Evolutionary conservation across 345 rosid genomes (phyloP).

Genomic region (Heritiera fomes): DNA sequence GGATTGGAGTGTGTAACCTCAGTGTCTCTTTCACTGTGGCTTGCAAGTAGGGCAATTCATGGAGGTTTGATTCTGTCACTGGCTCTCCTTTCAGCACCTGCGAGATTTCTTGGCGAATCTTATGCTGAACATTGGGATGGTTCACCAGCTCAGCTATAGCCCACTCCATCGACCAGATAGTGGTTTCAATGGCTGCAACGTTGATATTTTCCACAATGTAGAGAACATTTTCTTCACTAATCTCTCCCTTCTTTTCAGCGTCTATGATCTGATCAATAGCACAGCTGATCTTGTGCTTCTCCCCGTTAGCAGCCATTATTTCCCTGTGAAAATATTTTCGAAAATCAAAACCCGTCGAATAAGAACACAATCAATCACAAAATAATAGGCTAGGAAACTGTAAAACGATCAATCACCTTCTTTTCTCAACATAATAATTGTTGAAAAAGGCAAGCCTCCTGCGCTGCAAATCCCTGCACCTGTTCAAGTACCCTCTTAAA

Average conservation of each 20-base stretch:
- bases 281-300: slow-evolving; percentile 49
- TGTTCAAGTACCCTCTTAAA: slow-evolving; percentile 60
- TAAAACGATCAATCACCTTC: slow-evolving; percentile 31
- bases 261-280: slow-evolving; percentile 63
- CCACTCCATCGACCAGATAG: slow-evolving; percentile 77
- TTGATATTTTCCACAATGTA: slow-evolving; percentile 72
- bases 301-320: slow-evolving; percentile 48
- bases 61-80: slow-evolving; percentile 47
- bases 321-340: slow-evolving; percentile 28
- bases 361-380: background rate
- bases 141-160: slow-evolving; percentile 66
- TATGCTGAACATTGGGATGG: slow-evolving; percentile 50
- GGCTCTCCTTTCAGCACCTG: slow-evolving; percentile 34
- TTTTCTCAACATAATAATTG: slow-evolving; percentile 41
- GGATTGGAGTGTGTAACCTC: slow-evolving; percentile 61
- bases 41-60: slow-evolving; percentile 49
- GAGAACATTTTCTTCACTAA: slow-evolving; percentile 57
- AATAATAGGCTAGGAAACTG: background rate
- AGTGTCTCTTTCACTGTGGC: slow-evolving; percentile 60
- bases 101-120: slow-evolving; percentile 49
- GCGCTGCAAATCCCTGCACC: slow-evolving; percentile 57
- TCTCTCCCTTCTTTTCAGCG: slow-evolving; percentile 60
- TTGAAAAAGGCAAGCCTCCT: slow-evolving; percentile 61
- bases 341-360: background rate
- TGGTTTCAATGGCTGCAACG: slow-evolving; percentile 70